Evolutionary conservation across 2,329 filamentous ascomycete species (phyloP).

Genomic region (Coniochaeta sp.): DNA sequence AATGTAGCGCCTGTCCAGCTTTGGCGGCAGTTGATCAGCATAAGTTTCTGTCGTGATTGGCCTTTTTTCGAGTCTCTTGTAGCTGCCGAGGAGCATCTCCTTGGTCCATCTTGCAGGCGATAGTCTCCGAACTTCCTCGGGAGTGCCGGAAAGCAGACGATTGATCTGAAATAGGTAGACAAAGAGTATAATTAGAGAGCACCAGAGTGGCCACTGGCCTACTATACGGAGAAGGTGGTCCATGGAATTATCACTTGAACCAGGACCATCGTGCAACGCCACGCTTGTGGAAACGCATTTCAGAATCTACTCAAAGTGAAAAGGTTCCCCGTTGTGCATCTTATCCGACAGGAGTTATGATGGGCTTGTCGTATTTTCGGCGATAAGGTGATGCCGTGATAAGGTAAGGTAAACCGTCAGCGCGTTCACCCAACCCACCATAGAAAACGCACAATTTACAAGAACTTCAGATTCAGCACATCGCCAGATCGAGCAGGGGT

Average conservation of each 20-base stretch:
- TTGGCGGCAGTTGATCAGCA: constrained; percentile 27
- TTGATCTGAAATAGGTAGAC: constrained; percentile 31
- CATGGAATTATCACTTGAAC: background rate
- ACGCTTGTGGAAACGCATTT: background rate
- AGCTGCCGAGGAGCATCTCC: constrained; percentile 25
- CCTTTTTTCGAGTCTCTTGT: constrained; percentile 23
- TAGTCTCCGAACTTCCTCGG: constrained; percentile 15
- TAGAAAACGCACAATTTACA: too few species aligned
- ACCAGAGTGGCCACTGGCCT: background rate
- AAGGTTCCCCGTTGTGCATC: background rate
- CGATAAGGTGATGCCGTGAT: background rate
- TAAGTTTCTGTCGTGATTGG: constrained; percentile 26
- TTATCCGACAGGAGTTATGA: background rate
- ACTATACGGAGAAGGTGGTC: background rate
- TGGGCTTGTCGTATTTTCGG: background rate
- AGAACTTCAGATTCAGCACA: too few species aligned
- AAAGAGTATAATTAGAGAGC: constrained; percentile 11
- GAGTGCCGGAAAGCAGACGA: constrained; percentile 28
- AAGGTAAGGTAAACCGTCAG: too few species aligned
- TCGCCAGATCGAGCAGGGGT: too few species aligned
- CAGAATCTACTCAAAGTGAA: background rate
- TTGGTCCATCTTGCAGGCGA: constrained; percentile 26
- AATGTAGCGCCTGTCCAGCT: constrained; percentile 33
- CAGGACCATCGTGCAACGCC: background rate
- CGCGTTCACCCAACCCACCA: too few species aligned